Evolutionary conservation across 2,329 filamentous ascomycete genomes (phyloP).

Genomic region (Penicillium brevicompactum): DNA sequence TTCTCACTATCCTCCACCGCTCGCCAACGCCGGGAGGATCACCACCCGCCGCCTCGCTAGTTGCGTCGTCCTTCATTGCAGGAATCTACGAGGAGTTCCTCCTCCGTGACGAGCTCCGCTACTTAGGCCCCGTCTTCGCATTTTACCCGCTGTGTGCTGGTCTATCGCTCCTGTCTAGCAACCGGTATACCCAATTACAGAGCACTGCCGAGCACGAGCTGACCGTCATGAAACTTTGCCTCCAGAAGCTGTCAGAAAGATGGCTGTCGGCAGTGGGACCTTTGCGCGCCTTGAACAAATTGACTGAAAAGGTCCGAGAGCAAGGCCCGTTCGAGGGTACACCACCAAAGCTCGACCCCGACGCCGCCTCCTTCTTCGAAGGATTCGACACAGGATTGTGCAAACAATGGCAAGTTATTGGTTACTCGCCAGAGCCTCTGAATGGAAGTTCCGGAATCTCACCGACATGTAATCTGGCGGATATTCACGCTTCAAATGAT

Average conservation of each 20-base stretch:
- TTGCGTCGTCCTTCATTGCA: conserved; percentile 46
- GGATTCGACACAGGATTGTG: conserved; percentile 24
- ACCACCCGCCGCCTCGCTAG: conserved; percentile 40
- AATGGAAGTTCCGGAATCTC: not conserved
- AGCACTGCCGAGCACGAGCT: conserved; percentile 26
- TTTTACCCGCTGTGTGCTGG: conserved; percentile 46
- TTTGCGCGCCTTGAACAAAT: conserved; percentile 24
- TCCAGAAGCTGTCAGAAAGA: conserved; percentile 30
- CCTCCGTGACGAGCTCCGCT: conserved; percentile 43
- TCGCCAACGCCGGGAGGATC: conserved; percentile 32
- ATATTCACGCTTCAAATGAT: conserved; percentile 18
- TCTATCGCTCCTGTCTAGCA: conserved; percentile 42
- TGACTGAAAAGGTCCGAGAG: conserved; percentile 27
- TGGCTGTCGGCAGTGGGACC: conserved; percentile 30
- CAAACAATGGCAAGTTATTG: conserved; percentile 26
- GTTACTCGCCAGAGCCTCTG: conserved; percentile 13
- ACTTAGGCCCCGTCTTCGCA: conserved; percentile 44
- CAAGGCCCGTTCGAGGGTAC: conserved; percentile 19
- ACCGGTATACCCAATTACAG: conserved; percentile 36
- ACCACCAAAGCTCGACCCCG: conserved; percentile 18
- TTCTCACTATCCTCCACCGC: conserved; percentile 43
- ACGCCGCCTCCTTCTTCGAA: conserved; percentile 25
- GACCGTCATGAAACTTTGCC: conserved; percentile 27
- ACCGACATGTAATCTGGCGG: conserved; percentile 22
- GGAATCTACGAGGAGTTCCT: conserved; percentile 48